Evolutionary conservation across 805 yeast genomes (phyloP).

Genomic region (Alloascoidea hylecoeti): DNA sequence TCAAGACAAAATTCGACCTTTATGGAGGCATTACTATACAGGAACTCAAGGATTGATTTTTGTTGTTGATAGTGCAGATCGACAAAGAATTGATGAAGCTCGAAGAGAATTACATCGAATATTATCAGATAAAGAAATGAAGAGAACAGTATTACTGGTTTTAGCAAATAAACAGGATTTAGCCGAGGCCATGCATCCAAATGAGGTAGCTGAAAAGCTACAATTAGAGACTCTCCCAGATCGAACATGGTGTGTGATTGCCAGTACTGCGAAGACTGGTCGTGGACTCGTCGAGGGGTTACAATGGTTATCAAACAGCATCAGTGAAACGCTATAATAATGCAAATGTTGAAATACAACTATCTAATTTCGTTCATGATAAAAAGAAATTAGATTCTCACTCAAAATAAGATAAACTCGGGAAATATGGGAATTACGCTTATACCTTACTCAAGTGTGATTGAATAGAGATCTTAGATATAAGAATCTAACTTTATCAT

Average conservation of each 20-base stretch:
- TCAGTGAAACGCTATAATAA: constrained; percentile 11
- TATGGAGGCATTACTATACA: constrained; percentile 93
- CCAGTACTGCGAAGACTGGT: constrained; percentile 81
- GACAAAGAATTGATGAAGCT: constrained; percentile 59
- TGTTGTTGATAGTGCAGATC: constrained; percentile 77
- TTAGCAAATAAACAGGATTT: constrained; percentile 86
- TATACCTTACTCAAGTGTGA: constrained; percentile 11
- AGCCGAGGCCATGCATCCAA: constrained; percentile 57
- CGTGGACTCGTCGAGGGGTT: constrained; percentile 82
- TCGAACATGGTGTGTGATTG: constrained; percentile 85
- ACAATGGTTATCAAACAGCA: constrained; percentile 70
- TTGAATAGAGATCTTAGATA: constrained; percentile 5
- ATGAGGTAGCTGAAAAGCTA: constrained; percentile 62
- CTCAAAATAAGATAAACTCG: constrained; percentile 10
- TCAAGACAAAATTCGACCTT: constrained; percentile 79
- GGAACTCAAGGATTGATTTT: constrained; percentile 87
- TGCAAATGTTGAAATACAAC: constrained; percentile 1
- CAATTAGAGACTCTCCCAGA: constrained; percentile 47
- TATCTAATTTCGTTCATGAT: constrained; percentile 3
- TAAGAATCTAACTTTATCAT: constrained; percentile 4
- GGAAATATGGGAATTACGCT: too few species aligned
- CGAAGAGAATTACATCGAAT: constrained; percentile 67
- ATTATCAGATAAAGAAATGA: constrained; percentile 72
- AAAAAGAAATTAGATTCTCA: not conserved
- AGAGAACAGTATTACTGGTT: constrained; percentile 64